phyloP scores from a whole-genome alignment of 2,329 filamentous ascomycete species.

The Aspergillus sojae region DNA sequence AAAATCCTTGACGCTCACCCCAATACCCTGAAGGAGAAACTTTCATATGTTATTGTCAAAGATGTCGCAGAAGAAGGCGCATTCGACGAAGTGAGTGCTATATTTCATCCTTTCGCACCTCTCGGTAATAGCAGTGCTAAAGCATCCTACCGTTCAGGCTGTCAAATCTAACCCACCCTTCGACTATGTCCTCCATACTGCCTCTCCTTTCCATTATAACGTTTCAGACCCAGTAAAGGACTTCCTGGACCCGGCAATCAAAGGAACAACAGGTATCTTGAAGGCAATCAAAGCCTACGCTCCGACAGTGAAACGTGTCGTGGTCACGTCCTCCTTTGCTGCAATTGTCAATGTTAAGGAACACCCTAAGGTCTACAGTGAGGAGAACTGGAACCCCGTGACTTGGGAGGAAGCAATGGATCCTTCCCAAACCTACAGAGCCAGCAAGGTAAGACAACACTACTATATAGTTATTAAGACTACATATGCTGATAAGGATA shows the following conservation, averaged over 20 bases:
- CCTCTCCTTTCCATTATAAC: slow-evolving; percentile 73
- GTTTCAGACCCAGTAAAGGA: slow-evolving; percentile 70
- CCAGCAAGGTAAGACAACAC: slow-evolving; percentile 53
- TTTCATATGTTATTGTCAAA: slow-evolving; percentile 68
- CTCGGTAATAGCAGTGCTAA: neutral
- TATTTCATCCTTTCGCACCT: neutral
- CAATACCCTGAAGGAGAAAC: slow-evolving; percentile 55
- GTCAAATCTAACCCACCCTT: slow-evolving; percentile 66
- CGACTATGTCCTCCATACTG: slow-evolving; percentile 74
- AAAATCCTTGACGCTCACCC: slow-evolving; percentile 60
- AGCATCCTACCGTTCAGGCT: slow-evolving; percentile 37
- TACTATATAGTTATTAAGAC: neutral
- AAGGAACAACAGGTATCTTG: slow-evolving; percentile 65
- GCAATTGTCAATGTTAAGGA: slow-evolving; percentile 57
- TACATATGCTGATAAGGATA: slow-evolving; percentile 13
- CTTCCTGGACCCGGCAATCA: slow-evolving; percentile 63
- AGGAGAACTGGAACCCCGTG: slow-evolving; percentile 48
- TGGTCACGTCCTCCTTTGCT: slow-evolving; percentile 71
- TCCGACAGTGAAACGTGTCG: slow-evolving; percentile 71
- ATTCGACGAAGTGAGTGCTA: slow-evolving; percentile 59
- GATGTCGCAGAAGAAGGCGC: slow-evolving; percentile 72
- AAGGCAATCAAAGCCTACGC: slow-evolving; percentile 63
- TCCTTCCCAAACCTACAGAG: slow-evolving; percentile 45
- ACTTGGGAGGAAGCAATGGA: slow-evolving; percentile 45
- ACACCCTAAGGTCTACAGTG: slow-evolving; percentile 39